Evolutionary conservation across 1,284 basidiomycete genomes (phyloP).

Genomic region (Ceratobasidium sp.): DNA sequence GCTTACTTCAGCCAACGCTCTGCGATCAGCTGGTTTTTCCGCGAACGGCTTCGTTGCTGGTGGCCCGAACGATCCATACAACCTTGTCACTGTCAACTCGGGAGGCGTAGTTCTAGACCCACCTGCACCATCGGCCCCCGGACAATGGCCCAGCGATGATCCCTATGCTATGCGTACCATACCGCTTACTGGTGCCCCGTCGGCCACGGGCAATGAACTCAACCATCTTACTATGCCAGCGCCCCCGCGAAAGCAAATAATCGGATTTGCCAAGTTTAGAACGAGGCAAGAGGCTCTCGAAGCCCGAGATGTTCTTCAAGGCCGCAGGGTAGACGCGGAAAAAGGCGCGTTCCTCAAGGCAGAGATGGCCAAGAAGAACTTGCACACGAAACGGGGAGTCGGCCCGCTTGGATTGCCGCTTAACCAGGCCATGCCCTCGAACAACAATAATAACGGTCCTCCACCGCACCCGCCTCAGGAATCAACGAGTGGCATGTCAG

Average conservation of each 20-base stretch:
- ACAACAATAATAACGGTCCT: constrained; percentile 5
- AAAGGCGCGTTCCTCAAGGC: constrained; percentile 94
- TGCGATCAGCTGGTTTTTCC: constrained; percentile 34
- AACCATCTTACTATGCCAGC: constrained; percentile 45
- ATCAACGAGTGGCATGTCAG: constrained; percentile 12
- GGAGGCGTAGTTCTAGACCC: constrained; percentile 76
- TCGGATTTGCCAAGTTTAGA: constrained; percentile 96
- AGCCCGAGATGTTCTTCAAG: constrained; percentile 88
- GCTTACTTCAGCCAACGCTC: constrained; percentile 48
- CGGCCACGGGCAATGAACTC: constrained; percentile 29
- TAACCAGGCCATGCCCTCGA: constrained; percentile 20
- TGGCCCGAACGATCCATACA: constrained; percentile 75
- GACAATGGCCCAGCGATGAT: constrained; percentile 40
- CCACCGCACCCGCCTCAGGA: constrained; percentile 17
- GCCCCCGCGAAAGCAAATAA: constrained; percentile 89
- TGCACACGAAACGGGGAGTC: constrained; percentile 90
- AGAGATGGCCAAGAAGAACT: constrained; percentile 99
- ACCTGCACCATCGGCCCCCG: constrained; percentile 54
- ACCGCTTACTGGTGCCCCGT: constrained; percentile 24
- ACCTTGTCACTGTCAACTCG: constrained; percentile 75
- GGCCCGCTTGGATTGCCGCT: constrained; percentile 57
- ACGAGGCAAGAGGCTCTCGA: constrained; percentile 85
- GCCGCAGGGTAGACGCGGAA: constrained; percentile 90
- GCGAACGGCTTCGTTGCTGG: constrained; percentile 45
- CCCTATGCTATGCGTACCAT: constrained; percentile 41